Percentiles rank a stretch among this genome's conserved stretches.
phyloP scores from a whole-genome alignment of 2,329 filamentous ascomycete genomes.

The Escovopsis sp. region DNA sequence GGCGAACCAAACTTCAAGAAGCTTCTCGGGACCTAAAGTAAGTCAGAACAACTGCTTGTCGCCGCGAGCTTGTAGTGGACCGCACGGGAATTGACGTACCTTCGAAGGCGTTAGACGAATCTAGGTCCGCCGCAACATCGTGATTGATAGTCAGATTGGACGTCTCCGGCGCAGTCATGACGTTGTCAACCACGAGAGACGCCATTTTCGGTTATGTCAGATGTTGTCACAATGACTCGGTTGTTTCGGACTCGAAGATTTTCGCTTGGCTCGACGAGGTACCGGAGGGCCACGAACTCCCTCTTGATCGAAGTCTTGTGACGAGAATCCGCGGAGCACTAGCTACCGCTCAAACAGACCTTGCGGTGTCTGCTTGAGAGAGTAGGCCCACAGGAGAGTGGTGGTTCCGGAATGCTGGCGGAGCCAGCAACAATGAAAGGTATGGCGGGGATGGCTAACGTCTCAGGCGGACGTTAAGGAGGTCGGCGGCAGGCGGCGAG shows the following conservation, averaged over 20 bases:
- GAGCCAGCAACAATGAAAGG: constrained; percentile 62
- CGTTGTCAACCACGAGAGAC: constrained; percentile 66
- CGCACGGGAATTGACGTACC: constrained; percentile 29
- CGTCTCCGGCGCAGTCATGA: constrained; percentile 69
- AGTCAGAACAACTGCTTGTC: constrained; percentile 5
- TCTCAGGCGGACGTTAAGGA: constrained; percentile 73
- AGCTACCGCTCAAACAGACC: constrained; percentile 96
- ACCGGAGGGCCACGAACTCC: background rate
- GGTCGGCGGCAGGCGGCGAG: constrained; percentile 72
- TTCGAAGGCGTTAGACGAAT: constrained; percentile 94
- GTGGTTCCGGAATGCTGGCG: constrained; percentile 58
- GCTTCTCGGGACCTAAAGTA: constrained; percentile 70
- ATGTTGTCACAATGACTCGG: constrained; percentile 9
- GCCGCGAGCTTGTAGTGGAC: background rate
- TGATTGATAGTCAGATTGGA: constrained; percentile 94
- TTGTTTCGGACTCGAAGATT: constrained; percentile 10
- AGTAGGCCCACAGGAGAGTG: constrained; percentile 82
- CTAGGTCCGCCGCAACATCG: constrained; percentile 80
- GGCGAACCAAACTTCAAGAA: constrained; percentile 96
- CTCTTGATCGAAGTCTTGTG: constrained; percentile 3
- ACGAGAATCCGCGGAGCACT: constrained; percentile 70
- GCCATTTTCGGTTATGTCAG: constrained; percentile 44
- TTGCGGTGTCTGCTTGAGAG: constrained; percentile 87
- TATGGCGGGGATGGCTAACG: constrained; percentile 32
- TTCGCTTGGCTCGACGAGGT: constrained; percentile 1